These are phyloP conservation scores for Umbelopsis sp. DNA, from an alignment of 192 early-diverging fungal species.

Conservation along the genomic window DNA sequence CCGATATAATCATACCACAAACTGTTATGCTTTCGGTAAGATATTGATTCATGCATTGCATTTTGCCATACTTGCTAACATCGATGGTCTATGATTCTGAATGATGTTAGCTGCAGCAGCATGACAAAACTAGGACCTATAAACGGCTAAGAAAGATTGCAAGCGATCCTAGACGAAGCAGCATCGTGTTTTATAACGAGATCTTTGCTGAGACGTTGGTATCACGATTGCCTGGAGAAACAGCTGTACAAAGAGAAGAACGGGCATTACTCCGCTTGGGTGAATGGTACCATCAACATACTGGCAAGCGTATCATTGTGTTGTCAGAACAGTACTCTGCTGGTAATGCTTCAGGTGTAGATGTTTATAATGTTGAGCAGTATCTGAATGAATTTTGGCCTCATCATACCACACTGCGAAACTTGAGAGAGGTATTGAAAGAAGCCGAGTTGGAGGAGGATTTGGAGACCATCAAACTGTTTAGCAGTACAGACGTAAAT, in stretches of 20 bases:
- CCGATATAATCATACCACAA: constrained; percentile 70
- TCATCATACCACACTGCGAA: constrained; percentile 42
- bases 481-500: neutral
- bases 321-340: constrained; percentile 46
- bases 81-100: neutral
- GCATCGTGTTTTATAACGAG: constrained; percentile 73
- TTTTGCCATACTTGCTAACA: neutral
- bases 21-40: constrained; percentile 60
- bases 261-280: constrained; percentile 56
- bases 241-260: constrained; percentile 52
- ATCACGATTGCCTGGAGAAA: constrained; percentile 38
- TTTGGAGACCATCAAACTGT: constrained; percentile 29
- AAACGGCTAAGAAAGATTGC: constrained; percentile 63
- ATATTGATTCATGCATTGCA: neutral
- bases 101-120: constrained; percentile 52
- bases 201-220: constrained; percentile 54
- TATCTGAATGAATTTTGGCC: constrained; percentile 45
- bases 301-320: constrained; percentile 49
- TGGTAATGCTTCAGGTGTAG: constrained; percentile 26
- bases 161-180: constrained; percentile 54
- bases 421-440: constrained; percentile 50
- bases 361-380: constrained; percentile 44
- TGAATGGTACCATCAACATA: constrained; percentile 63
- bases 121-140: constrained; percentile 65
- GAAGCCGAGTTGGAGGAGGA: constrained; percentile 59